Percentiles rank a stretch among this genome's conserved stretches.
Conservation (phyloP, 495 filamentous ascomycete genomes). For the Cudoniella acicularis region DNA sequence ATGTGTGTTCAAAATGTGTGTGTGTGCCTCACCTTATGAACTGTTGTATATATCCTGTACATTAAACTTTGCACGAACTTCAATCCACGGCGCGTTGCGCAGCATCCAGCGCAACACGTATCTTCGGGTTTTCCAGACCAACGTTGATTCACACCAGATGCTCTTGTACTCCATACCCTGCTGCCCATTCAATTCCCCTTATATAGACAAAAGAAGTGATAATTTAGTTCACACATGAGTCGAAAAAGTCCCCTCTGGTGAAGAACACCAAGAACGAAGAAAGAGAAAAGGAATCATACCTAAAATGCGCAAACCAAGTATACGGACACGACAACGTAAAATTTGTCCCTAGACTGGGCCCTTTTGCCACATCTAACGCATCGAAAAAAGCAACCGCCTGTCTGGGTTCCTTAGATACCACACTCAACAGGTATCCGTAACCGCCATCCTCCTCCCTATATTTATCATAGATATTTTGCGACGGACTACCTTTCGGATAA, state of each 20-base stretch:
- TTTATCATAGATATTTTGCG: constrained; percentile 66
- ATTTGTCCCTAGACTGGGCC: constrained; percentile 89
- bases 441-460: constrained; percentile 69
- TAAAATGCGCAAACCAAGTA: constrained; percentile 81
- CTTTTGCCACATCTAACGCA: constrained; percentile 77
- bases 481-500: constrained; percentile 74
- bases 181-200: neutral
- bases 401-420: constrained; percentile 62
- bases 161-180: neutral
- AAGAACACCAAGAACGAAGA: too few relatives aligned
- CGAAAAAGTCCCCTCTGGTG: too few relatives aligned
- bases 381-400: constrained; percentile 82
- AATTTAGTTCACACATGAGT: neutral
- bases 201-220: neutral
- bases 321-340: constrained; percentile 86
- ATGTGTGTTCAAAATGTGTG: too few relatives aligned
- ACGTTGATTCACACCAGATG: neutral
- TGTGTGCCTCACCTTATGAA: too few relatives aligned
- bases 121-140: neutral
- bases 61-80: too few relatives aligned
- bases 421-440: constrained; percentile 81
- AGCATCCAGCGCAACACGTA: neutral
- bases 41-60: too few relatives aligned
- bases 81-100: neutral
- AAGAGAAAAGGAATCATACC: constrained; percentile 12